These are phyloP conservation scores for Mycocentrospora acerina DNA, from an alignment of 2,329 filamentous ascomycete genomes.

Conservation along the genomic window DNA sequence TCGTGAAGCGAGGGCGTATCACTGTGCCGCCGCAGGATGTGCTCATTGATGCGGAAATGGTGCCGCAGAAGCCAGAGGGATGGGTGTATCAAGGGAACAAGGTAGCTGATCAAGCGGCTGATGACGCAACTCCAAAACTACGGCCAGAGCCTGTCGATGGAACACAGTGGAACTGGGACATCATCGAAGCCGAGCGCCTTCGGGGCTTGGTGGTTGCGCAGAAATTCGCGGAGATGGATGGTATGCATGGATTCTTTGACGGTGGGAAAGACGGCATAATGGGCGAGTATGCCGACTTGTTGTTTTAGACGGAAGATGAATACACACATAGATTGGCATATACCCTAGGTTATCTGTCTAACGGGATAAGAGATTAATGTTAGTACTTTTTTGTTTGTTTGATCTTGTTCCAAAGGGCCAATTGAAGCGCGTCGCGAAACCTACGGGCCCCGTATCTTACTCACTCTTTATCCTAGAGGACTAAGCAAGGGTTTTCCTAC, in stretches of 20 bases:
- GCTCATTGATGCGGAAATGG: slow-evolving; percentile 68
- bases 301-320: slow-evolving; percentile 20
- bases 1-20: slow-evolving; percentile 61
- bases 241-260: slow-evolving; percentile 54
- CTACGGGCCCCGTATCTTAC: no score
- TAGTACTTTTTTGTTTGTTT: no score
- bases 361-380: no score
- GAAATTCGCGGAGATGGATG: slow-evolving; percentile 57
- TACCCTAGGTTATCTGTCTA: slow-evolving; percentile 5
- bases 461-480: no score
- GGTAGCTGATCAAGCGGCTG: neutral
- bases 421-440: no score
- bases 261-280: slow-evolving; percentile 46
- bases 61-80: slow-evolving; percentile 72
- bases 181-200: slow-evolving; percentile 59
- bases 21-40: slow-evolving; percentile 82
- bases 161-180: slow-evolving; percentile 60
- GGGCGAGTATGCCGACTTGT: slow-evolving; percentile 46
- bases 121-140: slow-evolving; percentile 26
- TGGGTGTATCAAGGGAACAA: slow-evolving; percentile 26
- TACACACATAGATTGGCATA: slow-evolving; percentile 13
- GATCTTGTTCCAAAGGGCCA: no score
- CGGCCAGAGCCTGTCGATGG: slow-evolving; percentile 26
- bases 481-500: no score
- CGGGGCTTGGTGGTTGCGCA: slow-evolving; percentile 58